Base-by-base conservation (phyloP, 805 yeast species). In the Kuraishia molischiana region DNA sequence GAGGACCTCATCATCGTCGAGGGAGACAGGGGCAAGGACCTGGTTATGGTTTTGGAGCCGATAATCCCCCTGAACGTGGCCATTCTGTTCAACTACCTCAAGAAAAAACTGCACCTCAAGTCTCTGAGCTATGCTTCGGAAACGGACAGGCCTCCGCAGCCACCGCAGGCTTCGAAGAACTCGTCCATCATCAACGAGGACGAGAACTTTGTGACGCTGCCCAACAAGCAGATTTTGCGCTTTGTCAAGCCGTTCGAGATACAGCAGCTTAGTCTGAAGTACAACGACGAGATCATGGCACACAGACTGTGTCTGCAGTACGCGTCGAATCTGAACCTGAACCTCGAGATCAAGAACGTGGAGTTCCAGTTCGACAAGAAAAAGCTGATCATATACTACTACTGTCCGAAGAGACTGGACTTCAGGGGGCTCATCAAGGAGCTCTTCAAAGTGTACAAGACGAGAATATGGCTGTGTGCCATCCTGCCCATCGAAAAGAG, bases 381-480 rank as follows among this genome's bases (percentile, higher is more conserved):
- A 52, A 84, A 84, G 48, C 64, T 83, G 43, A 83, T 81, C 5
- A 79, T 83, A 47, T 83, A 81, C 56, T 80, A 79, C 50, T 67
- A 65, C 39, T 69, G 80, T 49, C 67, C 72, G 35, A 77, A 77
- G 48, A 62, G 92, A 46, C 69, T 82, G 39, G 92, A 84, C 52
- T 82, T 82, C 53, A 64, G 90, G 41, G 81, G 74, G 34, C 64
- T 82, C 50, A 81, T 81, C 38, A 75, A 81, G 41, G 90, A 82
- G 49, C 58, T 82, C 22, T 82, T 80, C 64, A 76, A 79, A 51
- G 74, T 79, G 41, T 82, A 79, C 62, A 82, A 82, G 58, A 81
- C 89, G 0, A 66, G 90, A 50, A 82, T 82, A 45, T 84, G 94
- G 92, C 61, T 84, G 58, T 80, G 89, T 65, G 89, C 92, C 0